A percentile compares a stretch with the other conserved stretches of the same genome.
Conservation (phyloP, 345 rosid genomes). For the Sonneratia caseolaris region DNA sequence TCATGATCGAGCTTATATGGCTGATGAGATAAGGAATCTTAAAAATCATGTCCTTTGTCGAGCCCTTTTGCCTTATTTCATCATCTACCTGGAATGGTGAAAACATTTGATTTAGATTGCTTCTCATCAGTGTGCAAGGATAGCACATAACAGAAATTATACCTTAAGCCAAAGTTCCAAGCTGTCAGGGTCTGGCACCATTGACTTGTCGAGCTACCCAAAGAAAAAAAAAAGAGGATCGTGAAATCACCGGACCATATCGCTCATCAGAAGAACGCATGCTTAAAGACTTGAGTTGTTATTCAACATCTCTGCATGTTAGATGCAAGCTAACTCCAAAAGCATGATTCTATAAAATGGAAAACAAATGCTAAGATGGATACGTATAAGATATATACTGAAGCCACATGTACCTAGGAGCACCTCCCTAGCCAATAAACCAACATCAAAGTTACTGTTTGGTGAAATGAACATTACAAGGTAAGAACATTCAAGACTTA, state of each 20-base stretch:
- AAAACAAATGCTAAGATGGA: not conserved
- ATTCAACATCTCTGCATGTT: no score
- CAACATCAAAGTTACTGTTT: not conserved
- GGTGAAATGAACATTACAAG: no score
- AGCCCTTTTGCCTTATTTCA: conserved; percentile 67
- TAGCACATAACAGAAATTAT: not conserved
- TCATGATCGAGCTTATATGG: conserved; percentile 85
- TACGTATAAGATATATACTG: not conserved
- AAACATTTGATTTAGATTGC: conserved; percentile 8
- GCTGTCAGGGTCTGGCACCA: conserved; percentile 61
- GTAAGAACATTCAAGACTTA: no score
- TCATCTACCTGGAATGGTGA: conserved; percentile 52
- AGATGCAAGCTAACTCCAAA: no score
- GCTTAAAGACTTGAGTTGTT: not conserved
- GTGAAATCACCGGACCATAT: no score
- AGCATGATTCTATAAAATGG: no score
- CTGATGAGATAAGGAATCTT: conserved; percentile 77
- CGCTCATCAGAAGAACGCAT: not conserved
- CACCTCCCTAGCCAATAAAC: not conserved
- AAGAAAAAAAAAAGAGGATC: not conserved
- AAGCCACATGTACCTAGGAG: not conserved
- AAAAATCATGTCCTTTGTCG: conserved; percentile 81
- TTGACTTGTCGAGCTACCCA: conserved; percentile 52
- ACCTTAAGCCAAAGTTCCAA: conserved; percentile 92
- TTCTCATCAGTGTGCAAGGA: not conserved